phyloP scores from a whole-genome alignment of 1,284 basidiomycete species.

The Puccinia horiana region DNA sequence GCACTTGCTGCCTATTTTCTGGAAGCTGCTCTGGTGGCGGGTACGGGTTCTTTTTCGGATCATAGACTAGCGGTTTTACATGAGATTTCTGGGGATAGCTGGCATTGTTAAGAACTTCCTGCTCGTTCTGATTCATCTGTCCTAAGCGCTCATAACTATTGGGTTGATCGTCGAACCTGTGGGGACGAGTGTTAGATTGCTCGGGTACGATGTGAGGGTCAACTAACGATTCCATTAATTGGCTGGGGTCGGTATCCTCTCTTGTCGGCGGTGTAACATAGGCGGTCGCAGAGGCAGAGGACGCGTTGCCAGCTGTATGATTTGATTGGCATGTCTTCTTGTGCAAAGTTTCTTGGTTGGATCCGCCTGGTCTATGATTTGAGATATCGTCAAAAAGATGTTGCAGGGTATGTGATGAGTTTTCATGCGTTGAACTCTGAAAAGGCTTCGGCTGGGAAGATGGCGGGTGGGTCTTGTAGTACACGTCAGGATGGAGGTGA shows the following conservation, averaged over 20 bases:
- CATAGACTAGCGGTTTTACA: conserved; percentile 37
- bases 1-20: neutral
- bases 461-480: conserved; percentile 22
- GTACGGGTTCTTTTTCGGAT: conserved; percentile 42
- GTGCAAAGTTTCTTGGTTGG: neutral
- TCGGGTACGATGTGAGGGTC: conserved; percentile 17
- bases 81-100: neutral
- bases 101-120: conserved; percentile 1
- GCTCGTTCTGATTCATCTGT: conserved; percentile 8
- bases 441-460: conserved; percentile 7
- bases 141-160: neutral
- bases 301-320: neutral
- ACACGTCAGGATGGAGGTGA: conserved; percentile 19
- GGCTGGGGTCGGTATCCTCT: conserved; percentile 37
- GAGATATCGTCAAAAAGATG: neutral
- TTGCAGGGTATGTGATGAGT: conserved; percentile 7
- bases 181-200: neutral
- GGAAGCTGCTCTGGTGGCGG: conserved; percentile 34
- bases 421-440: neutral
- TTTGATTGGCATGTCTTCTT: neutral
- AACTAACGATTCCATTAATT: conserved; percentile 26
- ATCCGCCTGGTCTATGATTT: neutral
- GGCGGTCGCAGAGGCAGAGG: neutral
- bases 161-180: conserved; percentile 8
- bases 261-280: neutral